Evolutionary conservation across 768 basidiomycete genomes (phyloP), one percentile per base, ranked within the genome.

Genomic region (Lactarius sanguifluus): DNA sequence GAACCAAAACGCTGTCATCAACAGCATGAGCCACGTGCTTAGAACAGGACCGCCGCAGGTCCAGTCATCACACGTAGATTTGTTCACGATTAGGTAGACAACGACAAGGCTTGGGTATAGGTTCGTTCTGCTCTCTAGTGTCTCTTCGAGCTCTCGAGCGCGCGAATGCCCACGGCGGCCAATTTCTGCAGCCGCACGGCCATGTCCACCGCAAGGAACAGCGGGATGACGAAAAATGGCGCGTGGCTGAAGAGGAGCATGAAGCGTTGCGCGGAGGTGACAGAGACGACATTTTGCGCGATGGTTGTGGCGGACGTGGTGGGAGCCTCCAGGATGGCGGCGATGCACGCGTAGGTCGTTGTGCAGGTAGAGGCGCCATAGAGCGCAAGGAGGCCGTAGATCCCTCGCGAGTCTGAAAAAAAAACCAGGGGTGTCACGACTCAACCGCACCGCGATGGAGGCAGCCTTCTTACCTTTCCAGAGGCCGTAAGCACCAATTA

Each of bases 311-410:
- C 59, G 23, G 76, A 76, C 41, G 81, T 77, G 30, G 78, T 71
- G 0, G 86, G 85, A 2, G 83, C 81, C 23, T 81, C 76, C n/a
- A 92, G 74, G 40, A 94, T 74, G 36, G 83, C 79, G 15, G 80
- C 76, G 57, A 95, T 74, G 72, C 90, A 92, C 0, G 93, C 86
- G 40, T 92, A 76, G 16, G 89, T 88, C 0, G 92, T 93, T 0
- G 91, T 94, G 0, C 84, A 81, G 3, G 91, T 89, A 0, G 90
- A 91, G 0, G 91, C 89, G 34, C 82, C 91, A 75, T 94, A 95
- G 34, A 88, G 74, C 10, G 89, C 78, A 16, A 95, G 77, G 36
- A 92, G 79, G 16, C 85, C 77, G 72, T 89, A 90, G 57, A 88
- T 82, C 16, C 76, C 75, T 6, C 75, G 79, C 1, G 80, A 82